Base-by-base conservation (phyloP, 1,284 basidiomycete species). In the Malassezia furfur region DNA sequence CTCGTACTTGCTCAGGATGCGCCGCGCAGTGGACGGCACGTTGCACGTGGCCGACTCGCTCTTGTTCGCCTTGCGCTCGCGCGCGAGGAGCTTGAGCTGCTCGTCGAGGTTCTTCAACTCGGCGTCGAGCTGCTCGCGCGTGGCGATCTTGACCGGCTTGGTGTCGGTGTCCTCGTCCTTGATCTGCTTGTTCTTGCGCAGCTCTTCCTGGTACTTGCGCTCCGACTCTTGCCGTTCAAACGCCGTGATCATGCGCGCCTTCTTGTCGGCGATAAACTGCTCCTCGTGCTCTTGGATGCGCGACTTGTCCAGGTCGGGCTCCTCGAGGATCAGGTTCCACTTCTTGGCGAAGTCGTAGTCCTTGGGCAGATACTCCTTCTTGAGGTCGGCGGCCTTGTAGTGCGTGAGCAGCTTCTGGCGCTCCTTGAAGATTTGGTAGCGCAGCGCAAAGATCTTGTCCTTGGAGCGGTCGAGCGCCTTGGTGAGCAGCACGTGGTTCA, bases 291-390 rank as follows among this genome's bases (percentile, higher is more conserved):
- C 80, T 47, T 79, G 83, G 59, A 96, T 83, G 78, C 84, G 93
- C 6, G 94, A 90, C 25, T 91, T 88, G 59, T 96, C 91, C 41
- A 98, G 75, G 71, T 96, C 91, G 2, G 88, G 91, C 76, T 96
- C 91, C 55, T 86, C 83, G 9, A 86, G 84, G 40, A 70, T 64
- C 59, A 66, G 62, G 53, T 68, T 63, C 52, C 67, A 70, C 46
- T 69, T 60, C 57, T 68, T 67, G 17, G 78, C 78, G 63, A 88
- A 87, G 15, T 78, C 75, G 57, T 83, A 81, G 64, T 84, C 81
- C 67, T 87, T 84, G 30, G 64, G 54, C 30, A 62, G 61, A 59
- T 57, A 74, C 76, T 89, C 90, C 81, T 75, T 74, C 45, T 74
- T 74, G 34, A 73, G 60, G 35, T 67, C 64, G 80, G 82, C 61